Evolutionary conservation across 1,284 basidiomycete genomes (phyloP).

Genomic region (Puccinia horiana): DNA sequence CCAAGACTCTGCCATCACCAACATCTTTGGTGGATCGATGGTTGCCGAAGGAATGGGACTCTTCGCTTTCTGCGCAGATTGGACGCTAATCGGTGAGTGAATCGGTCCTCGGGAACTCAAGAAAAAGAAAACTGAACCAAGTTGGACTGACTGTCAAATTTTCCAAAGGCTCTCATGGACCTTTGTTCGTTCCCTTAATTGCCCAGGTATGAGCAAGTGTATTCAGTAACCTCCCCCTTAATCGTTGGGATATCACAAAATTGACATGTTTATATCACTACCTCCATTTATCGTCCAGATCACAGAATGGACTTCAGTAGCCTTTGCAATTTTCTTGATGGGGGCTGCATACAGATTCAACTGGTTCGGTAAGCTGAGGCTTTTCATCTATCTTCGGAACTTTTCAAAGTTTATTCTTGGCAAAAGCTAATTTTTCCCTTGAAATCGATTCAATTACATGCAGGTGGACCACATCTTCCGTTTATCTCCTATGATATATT

Average conservation of each 20-base stretch:
- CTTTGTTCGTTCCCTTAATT: slow-evolving; percentile 28
- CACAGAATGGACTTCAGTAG: slow-evolving; percentile 34
- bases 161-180: slow-evolving; percentile 26
- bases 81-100: slow-evolving; percentile 34
- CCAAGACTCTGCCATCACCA: slow-evolving; percentile 26
- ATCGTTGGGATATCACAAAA: not conserved
- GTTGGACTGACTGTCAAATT: not conserved
- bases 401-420: not conserved
- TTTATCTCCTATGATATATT: slow-evolving; percentile 45
- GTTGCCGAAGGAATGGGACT: slow-evolving; percentile 41
- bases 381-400: not conserved
- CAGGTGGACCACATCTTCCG: slow-evolving; percentile 32
- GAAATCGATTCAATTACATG: not conserved
- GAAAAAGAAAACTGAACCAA: not conserved
- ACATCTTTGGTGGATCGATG: slow-evolving; percentile 43
- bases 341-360: slow-evolving; percentile 43
- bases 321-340: slow-evolving; percentile 39
- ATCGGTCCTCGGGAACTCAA: not conserved
- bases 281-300: not conserved
- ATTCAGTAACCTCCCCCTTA: not conserved
- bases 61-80: slow-evolving; percentile 31
- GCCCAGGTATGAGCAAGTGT: slow-evolving; percentile 24
- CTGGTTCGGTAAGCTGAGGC: slow-evolving; percentile 40
- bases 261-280: not conserved
- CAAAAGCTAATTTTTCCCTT: not conserved